These are phyloP conservation scores for Xylaria sp. DNA, from an alignment of 2,329 filamentous ascomycete genomes.

Conservation along the genomic window DNA sequence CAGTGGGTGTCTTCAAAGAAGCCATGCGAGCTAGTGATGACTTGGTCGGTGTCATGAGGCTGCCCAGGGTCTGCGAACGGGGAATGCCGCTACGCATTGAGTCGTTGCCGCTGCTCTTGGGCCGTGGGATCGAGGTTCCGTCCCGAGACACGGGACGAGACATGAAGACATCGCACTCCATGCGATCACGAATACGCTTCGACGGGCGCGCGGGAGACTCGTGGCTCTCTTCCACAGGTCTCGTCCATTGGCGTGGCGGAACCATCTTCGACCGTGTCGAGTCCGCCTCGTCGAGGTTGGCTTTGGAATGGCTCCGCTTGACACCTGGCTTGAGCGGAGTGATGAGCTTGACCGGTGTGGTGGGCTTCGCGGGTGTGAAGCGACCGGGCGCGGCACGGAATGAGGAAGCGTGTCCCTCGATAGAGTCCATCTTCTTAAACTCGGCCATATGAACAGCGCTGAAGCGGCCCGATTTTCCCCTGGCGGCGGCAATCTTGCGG, in stretches of 20 bases:
- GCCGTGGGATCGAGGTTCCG: conserved; percentile 53
- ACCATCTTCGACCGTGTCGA: conserved; percentile 44
- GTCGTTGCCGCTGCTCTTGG: conserved; percentile 52
- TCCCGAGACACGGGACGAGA: conserved; percentile 62
- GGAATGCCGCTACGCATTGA: conserved; percentile 41
- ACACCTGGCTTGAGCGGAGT: conserved; percentile 55
- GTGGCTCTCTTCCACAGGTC: conserved; percentile 30
- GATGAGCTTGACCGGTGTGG: conserved; percentile 55
- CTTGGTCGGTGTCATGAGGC: conserved; percentile 79
- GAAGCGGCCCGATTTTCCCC: conserved; percentile 77
- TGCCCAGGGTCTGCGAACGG: conserved; percentile 57
- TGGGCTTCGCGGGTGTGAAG: conserved; percentile 54
- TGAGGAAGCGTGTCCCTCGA: conserved; percentile 81
- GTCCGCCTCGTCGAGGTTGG: conserved; percentile 67
- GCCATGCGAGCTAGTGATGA: conserved; percentile 69
- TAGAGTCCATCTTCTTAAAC: conserved; percentile 98
- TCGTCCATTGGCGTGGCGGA: conserved; percentile 37
- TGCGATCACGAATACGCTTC: conserved; percentile 74
- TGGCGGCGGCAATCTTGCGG: conserved; percentile 80
- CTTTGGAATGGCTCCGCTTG: conserved; percentile 56
- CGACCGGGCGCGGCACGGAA: conserved; percentile 67
- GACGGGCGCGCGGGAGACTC: conserved; percentile 52
- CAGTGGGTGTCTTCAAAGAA: conserved; percentile 59
- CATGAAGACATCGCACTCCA: conserved; percentile 72
- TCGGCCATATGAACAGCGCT: conserved; percentile 85